A percentile compares a stretch with the other conserved stretches of the same genome.
phyloP scores from a whole-genome alignment of 2,329 filamentous ascomycete species.

The Ophiostoma perfectum region DNA sequence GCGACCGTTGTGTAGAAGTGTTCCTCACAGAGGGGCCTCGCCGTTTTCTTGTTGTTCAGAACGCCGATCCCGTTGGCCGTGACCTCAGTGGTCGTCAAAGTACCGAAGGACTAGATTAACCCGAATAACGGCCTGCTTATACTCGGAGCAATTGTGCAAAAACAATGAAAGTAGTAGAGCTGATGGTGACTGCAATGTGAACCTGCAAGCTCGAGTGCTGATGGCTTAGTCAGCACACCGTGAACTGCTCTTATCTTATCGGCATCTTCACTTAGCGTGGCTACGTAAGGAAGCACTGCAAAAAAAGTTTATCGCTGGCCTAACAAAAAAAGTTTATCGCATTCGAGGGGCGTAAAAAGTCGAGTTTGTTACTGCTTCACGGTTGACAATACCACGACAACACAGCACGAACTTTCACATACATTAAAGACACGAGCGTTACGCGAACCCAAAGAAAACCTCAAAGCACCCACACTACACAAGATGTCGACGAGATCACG shows the following conservation, averaged over 20 bases:
- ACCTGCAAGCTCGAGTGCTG: too few relatives aligned
- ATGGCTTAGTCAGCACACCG: neutral
- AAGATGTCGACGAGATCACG: conserved; percentile 24
- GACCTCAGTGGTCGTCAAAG: too few relatives aligned
- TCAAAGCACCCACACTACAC: neutral
- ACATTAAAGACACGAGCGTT: neutral
- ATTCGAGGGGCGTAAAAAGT: neutral
- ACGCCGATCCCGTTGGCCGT: too few relatives aligned
- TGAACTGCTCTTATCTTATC: conserved; percentile 7
- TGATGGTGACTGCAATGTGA: too few relatives aligned
- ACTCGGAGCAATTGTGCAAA: too few relatives aligned
- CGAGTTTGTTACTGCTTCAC: neutral
- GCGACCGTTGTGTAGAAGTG: too few relatives aligned
- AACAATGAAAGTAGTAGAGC: too few relatives aligned
- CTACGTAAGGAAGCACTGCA: neutral
- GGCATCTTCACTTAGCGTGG: neutral
- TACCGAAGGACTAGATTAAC: too few relatives aligned
- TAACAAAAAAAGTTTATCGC: conserved; percentile 20
- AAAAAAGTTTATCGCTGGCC: conserved; percentile 21
- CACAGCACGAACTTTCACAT: neutral
- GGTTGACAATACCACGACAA: neutral
- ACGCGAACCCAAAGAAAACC: neutral
- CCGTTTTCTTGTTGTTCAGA: too few relatives aligned
- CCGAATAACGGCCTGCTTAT: too few relatives aligned
- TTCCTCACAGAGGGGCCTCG: too few relatives aligned